Evolutionary conservation across 805 yeast species (phyloP).

Genomic region (Candida insectorum): DNA sequence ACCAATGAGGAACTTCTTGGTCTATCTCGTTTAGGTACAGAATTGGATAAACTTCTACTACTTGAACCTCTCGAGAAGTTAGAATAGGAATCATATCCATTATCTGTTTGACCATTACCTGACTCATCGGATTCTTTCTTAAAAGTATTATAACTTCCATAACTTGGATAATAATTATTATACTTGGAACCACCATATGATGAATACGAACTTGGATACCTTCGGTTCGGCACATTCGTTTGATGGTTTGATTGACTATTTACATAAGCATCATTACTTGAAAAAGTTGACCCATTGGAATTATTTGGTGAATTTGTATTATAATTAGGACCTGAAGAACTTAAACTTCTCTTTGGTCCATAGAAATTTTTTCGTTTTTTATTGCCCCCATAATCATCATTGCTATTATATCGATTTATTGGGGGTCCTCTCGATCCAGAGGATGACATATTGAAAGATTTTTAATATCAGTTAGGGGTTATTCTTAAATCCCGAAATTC

Average conservation of each 20-base stretch:
- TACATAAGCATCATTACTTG: not conserved
- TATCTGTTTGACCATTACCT: not conserved
- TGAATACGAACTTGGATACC: slow-evolving; percentile 8
- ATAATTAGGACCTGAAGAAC: slow-evolving; percentile 6
- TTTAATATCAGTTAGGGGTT: too few species aligned
- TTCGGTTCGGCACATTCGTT: not conserved
- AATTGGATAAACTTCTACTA: slow-evolving; percentile 22
- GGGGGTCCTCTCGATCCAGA: slow-evolving; percentile 11
- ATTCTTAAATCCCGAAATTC: too few species aligned
- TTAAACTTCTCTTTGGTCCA: slow-evolving; percentile 7
- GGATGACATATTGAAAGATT: slow-evolving; percentile 5
- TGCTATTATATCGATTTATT: slow-evolving; percentile 5
- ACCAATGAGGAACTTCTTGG: slow-evolving; percentile 12
- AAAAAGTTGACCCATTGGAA: not conserved
- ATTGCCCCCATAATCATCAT: slow-evolving; percentile 10
- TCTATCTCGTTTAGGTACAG: slow-evolving; percentile 16
- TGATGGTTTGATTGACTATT: not conserved
- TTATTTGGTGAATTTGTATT: not conserved
- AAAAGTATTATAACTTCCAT: slow-evolving; percentile 18
- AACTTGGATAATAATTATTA: slow-evolving; percentile 20
- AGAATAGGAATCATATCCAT: slow-evolving; percentile 6
- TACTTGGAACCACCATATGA: slow-evolving; percentile 9
- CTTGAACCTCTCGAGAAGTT: slow-evolving; percentile 11
- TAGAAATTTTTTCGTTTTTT: slow-evolving; percentile 10
- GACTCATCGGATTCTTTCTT: slow-evolving; percentile 9